Percentiles rank a stretch among this genome's conserved stretches.
These are phyloP conservation scores for Gracilaria caudata DNA, from an alignment of 23 red algal genomes.

Conservation along the genomic window DNA sequence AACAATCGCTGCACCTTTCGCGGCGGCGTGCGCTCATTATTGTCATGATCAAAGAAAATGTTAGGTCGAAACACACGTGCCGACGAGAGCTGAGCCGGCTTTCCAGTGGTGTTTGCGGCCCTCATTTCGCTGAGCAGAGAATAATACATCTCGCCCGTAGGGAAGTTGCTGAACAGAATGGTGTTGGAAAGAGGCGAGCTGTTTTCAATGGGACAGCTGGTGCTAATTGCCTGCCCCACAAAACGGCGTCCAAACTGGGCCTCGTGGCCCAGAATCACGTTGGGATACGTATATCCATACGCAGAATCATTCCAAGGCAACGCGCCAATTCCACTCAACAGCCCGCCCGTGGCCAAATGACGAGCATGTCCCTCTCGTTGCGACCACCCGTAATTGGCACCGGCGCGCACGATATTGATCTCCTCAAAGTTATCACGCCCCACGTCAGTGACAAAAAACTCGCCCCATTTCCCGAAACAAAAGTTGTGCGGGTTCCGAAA, in stretches of 20 bases:
- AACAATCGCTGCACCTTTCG: not conserved
- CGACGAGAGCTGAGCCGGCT: not conserved
- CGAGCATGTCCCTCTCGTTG: conserved; percentile 24
- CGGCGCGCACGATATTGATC: conserved; percentile 30
- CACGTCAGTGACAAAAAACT: conserved; percentile 41
- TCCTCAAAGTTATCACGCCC: conserved; percentile 58
- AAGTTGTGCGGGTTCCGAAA: conserved; percentile 62
- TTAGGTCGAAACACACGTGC: not conserved
- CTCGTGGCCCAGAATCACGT: conserved; percentile 23
- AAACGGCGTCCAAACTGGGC: conserved; percentile 19
- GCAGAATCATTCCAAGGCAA: conserved; percentile 28
- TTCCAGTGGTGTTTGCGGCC: conserved; percentile 12
- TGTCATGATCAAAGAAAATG: conserved; percentile 35
- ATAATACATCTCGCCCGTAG: conserved; percentile 35
- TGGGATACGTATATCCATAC: conserved; percentile 47
- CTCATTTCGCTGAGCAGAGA: conserved; percentile 36
- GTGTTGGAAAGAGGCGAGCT: conserved; percentile 8
- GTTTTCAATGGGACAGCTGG: conserved; percentile 58
- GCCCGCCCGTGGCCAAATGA: conserved; percentile 10
- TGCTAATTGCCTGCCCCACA: conserved; percentile 23
- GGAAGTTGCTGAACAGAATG: conserved; percentile 52
- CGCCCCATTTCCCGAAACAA: conserved; percentile 21
- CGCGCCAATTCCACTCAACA: conserved; percentile 12
- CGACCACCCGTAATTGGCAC: conserved; percentile 56
- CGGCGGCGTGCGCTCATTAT: not conserved